Conservation (phyloP, 176 grass and related monocot species). For the Zoysia pacifica region DNA sequence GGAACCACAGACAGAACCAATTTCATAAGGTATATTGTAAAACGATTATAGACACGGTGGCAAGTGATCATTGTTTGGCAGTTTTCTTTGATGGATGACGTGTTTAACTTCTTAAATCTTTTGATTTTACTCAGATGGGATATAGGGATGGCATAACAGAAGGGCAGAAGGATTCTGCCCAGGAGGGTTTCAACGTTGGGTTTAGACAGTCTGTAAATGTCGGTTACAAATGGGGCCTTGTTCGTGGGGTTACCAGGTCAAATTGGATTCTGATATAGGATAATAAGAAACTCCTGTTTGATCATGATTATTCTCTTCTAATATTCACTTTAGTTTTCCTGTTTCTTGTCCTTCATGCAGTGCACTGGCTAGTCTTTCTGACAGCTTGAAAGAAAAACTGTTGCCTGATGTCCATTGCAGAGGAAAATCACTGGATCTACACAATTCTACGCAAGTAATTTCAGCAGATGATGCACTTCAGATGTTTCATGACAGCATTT, state of each 20-base stretch:
- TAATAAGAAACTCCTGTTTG: neutral
- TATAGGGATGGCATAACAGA: slow-evolving; percentile 80
- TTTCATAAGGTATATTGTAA: slow-evolving; percentile 59
- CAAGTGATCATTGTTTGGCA: neutral
- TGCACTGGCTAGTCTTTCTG: slow-evolving; percentile 50
- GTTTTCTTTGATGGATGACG: neutral
- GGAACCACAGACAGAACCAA: slow-evolving; percentile 48
- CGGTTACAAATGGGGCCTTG: slow-evolving; percentile 79
- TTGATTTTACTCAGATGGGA: slow-evolving; percentile 58
- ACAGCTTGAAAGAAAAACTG: slow-evolving; percentile 56
- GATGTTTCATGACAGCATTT: slow-evolving; percentile 55
- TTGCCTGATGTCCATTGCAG: slow-evolving; percentile 43
- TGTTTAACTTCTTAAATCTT: slow-evolving; percentile 6
- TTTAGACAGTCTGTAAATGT: slow-evolving; percentile 64
- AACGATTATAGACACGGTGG: neutral
- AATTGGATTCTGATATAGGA: neutral
- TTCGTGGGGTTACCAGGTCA: slow-evolving; percentile 72
- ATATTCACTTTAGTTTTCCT: neutral
- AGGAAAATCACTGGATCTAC: slow-evolving; percentile 41
- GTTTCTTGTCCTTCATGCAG: slow-evolving; percentile 32
- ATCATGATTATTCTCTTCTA: neutral
- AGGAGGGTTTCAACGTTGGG: slow-evolving; percentile 86
- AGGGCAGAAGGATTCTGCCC: slow-evolving; percentile 71
- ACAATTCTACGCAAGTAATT: slow-evolving; percentile 51
- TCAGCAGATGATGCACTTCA: slow-evolving; percentile 51